These are phyloP conservation scores for Plenodomus tracheiphilus DNA, from an alignment of 2,329 filamentous ascomycete species.

Conservation along the genomic window DNA sequence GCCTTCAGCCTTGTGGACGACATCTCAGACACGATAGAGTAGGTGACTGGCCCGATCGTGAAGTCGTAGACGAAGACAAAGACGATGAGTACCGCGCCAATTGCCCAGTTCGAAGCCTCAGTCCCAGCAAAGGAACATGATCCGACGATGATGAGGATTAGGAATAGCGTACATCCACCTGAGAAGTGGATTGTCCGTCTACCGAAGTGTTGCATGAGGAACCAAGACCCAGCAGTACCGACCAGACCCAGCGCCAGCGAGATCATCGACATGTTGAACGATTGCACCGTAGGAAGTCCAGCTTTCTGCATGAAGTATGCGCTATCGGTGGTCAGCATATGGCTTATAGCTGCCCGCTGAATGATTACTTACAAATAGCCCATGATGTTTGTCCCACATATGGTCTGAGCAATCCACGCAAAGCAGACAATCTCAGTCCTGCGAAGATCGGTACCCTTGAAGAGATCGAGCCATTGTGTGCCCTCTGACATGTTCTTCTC, in stretches of 20 bases:
- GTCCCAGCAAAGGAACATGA: conserved; percentile 66
- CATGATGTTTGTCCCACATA: conserved; percentile 49
- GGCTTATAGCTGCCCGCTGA: background rate
- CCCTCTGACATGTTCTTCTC: conserved; percentile 70
- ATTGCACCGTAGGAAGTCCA: conserved; percentile 46
- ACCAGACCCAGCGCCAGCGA: conserved; percentile 68
- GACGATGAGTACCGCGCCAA: conserved; percentile 34
- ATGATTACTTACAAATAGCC: conserved; percentile 43
- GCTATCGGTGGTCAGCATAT: conserved; percentile 16
- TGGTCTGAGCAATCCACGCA: conserved; percentile 49
- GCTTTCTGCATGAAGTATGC: conserved; percentile 54
- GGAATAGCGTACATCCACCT: conserved; percentile 61
- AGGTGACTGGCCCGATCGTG: conserved; percentile 85
- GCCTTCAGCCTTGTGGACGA: conserved; percentile 80
- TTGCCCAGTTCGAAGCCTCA: conserved; percentile 52
- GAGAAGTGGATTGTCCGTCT: conserved; percentile 75
- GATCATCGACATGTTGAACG: conserved; percentile 55
- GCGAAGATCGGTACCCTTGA: conserved; percentile 74
- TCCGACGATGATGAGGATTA: conserved; percentile 75
- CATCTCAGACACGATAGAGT: conserved; percentile 82
- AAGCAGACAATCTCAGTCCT: conserved; percentile 71
- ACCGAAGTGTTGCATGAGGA: conserved; percentile 76
- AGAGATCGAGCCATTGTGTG: conserved; percentile 77
- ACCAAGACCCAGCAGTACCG: conserved; percentile 79
- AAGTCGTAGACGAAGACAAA: conserved; percentile 75